Evolutionary conservation across 805 yeast species (phyloP), one percentile per base, ranked within the genome.

Genomic region (Metschnikowia similis): DNA sequence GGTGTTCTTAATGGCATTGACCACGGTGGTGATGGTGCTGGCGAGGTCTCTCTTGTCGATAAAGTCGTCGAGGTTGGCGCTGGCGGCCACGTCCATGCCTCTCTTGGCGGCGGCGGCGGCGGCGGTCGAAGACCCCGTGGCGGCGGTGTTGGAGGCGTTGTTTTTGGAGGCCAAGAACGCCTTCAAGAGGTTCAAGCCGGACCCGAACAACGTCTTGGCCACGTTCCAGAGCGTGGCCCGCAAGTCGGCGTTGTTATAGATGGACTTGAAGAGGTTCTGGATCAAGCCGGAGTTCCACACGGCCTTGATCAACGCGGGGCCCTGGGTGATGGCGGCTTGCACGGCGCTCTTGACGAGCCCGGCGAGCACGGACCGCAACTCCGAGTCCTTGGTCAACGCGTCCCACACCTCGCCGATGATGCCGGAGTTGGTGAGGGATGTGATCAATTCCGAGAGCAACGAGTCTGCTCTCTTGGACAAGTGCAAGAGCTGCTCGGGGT

Each of bases 251-350:
- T 69, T 70, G 57, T 70, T 65, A 41, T 64, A 48, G 42, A 72
- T 51, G 46, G 57, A 61, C 49, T 53, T 55, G 61, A 71, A 68
- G 44, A 72, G 52, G 30, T 61, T 63, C 47, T 62, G 61, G 47
- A 73, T 49, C 51, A 71, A 66, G 50, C 76, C 76, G 32, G 77
- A 71, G 57, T 70, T 60, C 69, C 66, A 72, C 52, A 73, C 54
- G 46, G 76, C 76, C 47, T 62, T 59, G 51, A 72, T 56, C 60
- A 73, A 71, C 37, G 72, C 63, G 45, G 76, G 74, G 46, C 72
- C 78, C 47, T 71, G 65, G 37, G 66, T 66, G 52, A 71, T 44
- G 41, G 72, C 70, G 40, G 66, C 65, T 51, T 61, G 53, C 47
- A 72, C 36, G 35, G 74, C 66, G 37, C 64, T 41, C 61, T 70